phyloP scores from a whole-genome alignment of 2,329 filamentous ascomycete genomes.

The Neonectria faginata region DNA sequence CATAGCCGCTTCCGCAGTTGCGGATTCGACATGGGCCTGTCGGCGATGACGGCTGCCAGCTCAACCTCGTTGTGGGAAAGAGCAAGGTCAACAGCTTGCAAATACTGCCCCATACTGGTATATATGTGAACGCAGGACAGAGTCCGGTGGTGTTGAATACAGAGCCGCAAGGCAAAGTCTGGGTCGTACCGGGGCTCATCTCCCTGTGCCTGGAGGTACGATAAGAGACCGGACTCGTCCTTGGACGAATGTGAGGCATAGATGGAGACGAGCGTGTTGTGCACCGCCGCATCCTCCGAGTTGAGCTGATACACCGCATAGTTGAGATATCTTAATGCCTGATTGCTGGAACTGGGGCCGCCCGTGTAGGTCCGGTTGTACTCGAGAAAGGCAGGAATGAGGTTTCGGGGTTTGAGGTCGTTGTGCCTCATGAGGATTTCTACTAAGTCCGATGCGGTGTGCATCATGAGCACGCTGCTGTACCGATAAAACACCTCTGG shows the following conservation, averaged over 20 bases:
- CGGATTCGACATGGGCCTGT: conserved; percentile 82
- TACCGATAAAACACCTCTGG: conserved; percentile 96
- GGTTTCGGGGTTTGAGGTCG: conserved; percentile 83
- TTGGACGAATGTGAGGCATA: conserved; percentile 87
- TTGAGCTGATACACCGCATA: conserved; percentile 91
- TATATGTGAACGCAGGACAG: conserved; percentile 98
- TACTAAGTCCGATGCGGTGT: conserved; percentile 86
- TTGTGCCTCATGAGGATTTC: conserved; percentile 94
- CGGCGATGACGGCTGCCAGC: conserved; percentile 88
- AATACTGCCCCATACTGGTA: conserved; percentile 94
- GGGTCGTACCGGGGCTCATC: conserved; percentile 90
- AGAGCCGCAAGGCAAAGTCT: conserved; percentile 94
- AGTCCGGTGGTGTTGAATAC: conserved; percentile 93
- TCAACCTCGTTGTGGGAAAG: conserved; percentile 91
- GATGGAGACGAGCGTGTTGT: conserved; percentile 97
- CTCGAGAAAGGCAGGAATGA: conserved; percentile 93
- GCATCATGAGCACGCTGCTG: conserved; percentile 94
- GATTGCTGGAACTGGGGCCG: conserved; percentile 76
- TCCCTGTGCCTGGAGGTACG: conserved; percentile 91
- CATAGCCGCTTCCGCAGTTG: conserved; percentile 91
- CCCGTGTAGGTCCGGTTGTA: conserved; percentile 86
- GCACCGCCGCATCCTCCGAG: conserved; percentile 85
- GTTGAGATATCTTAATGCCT: conserved; percentile 92
- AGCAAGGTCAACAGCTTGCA: conserved; percentile 92
- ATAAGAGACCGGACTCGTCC: conserved; percentile 86